A percentile compares a stretch with the other conserved stretches of the same genome.
These are phyloP conservation scores for Aspergillus incahuasiensis DNA, from an alignment of 495 filamentous ascomycete genomes.

Conservation along the genomic window DNA sequence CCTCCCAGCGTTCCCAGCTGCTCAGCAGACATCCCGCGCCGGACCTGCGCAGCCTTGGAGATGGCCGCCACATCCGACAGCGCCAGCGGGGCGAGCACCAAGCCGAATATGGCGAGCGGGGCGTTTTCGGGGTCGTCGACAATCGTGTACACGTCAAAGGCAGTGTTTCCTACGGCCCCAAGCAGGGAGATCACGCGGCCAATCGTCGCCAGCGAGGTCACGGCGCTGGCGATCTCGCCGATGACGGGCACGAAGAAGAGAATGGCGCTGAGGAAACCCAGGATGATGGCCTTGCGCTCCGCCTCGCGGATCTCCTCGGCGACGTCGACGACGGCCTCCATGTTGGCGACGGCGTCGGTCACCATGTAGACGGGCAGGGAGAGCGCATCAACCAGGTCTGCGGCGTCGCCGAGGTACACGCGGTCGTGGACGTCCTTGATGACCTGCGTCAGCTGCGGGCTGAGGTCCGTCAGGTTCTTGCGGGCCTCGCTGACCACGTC, in stretches of 20 bases:
- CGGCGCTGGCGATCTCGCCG: not conserved
- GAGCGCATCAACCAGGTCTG: constrained; percentile 4
- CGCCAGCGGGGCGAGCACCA: constrained; percentile 1
- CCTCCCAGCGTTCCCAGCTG: not conserved
- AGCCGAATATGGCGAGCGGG: constrained; percentile 2
- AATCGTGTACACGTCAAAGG: constrained; percentile 3
- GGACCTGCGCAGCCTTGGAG: not conserved
- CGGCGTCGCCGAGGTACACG: not conserved
- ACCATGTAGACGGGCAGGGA: constrained; percentile 3
- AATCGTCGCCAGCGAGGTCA: constrained; percentile 1
- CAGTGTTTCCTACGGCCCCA: constrained; percentile 6
- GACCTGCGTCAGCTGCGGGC: not conserved
- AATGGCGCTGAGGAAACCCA: constrained; percentile 2
- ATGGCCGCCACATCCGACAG: not conserved
- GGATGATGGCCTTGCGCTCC: constrained; percentile 1
- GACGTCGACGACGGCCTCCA: not conserved
- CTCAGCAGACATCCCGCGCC: not conserved
- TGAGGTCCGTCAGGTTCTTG: not conserved
- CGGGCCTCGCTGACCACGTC: not conserved
- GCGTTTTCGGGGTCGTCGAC: constrained; percentile 5
- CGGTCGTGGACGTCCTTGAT: not conserved
- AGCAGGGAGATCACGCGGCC: constrained; percentile 5
- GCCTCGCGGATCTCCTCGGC: constrained; percentile 5
- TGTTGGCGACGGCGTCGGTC: constrained; percentile 4
- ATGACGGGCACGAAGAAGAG: constrained; percentile 6